A percentile compares a stretch with the other conserved stretches of the same genome.
Evolutionary conservation across 352 stramenopile species (phyloP).

Genomic region (Peronosclerospora sorghi): DNA sequence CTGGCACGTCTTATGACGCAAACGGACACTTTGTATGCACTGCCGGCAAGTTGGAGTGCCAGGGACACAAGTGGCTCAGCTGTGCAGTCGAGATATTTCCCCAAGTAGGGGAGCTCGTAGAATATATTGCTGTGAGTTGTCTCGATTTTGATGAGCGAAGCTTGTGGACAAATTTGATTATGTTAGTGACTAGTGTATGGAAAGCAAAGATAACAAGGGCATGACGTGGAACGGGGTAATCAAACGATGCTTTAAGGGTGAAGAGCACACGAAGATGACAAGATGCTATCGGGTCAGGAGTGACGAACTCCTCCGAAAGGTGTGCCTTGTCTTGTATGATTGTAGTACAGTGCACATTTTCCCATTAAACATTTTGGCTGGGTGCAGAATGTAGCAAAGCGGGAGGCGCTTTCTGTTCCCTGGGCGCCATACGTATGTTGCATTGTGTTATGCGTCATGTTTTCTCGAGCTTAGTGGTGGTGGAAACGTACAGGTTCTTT

Average conservation of each 20-base stretch:
- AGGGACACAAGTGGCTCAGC: constrained; percentile 70
- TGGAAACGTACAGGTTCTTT: constrained; percentile 24
- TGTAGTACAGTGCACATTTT: background rate
- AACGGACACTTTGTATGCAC: constrained; percentile 59
- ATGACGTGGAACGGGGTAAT: constrained; percentile 56
- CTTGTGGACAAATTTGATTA: background rate
- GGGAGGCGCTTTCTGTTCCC: constrained; percentile 31
- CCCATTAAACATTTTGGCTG: background rate
- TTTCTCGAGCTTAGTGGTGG: background rate
- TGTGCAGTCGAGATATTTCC: constrained; percentile 60
- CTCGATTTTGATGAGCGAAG: background rate
- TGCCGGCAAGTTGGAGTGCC: constrained; percentile 57
- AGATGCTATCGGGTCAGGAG: constrained; percentile 54
- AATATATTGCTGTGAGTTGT: constrained; percentile 42
- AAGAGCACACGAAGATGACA: constrained; percentile 39
- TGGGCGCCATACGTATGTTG: constrained; percentile 69
- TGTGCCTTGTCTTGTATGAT: constrained; percentile 4
- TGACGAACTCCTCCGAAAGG: constrained; percentile 41
- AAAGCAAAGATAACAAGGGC: constrained; percentile 70
- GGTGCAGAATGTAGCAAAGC: constrained; percentile 37
- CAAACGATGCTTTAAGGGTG: constrained; percentile 45
- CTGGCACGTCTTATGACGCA: constrained; percentile 42
- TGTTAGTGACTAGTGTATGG: constrained; percentile 36
- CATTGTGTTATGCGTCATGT: constrained; percentile 1
- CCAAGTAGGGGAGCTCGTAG: constrained; percentile 47